Evolutionary conservation across 495 filamentous ascomycete genomes (phyloP).

Genomic region (Podospora anserina): DNA sequence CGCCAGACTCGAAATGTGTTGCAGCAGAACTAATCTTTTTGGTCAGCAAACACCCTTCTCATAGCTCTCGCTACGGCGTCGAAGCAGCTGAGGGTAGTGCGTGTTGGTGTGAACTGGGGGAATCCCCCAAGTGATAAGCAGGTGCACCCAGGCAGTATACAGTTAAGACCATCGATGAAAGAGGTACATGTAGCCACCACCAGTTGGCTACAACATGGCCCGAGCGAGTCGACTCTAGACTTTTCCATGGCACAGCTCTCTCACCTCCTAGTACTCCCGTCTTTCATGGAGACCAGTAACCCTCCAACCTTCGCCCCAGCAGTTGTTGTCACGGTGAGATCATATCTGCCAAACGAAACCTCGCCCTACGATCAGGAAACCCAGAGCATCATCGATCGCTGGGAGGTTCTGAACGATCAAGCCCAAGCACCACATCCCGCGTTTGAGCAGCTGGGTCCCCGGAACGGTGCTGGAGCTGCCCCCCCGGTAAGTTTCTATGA

Average conservation of each 20-base stretch:
- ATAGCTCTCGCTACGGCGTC: constrained; percentile 64
- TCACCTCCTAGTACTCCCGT: constrained; percentile 63
- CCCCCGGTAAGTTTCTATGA: constrained; percentile 35
- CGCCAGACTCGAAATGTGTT: not conserved
- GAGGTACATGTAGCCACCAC: constrained; percentile 51
- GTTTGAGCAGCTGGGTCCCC: constrained; percentile 69
- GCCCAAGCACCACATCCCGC: constrained; percentile 62
- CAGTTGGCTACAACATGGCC: constrained; percentile 46
- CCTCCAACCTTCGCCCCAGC: constrained; percentile 46
- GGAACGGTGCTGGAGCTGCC: constrained; percentile 45
- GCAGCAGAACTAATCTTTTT: not conserved
- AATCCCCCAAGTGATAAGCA: constrained; percentile 40
- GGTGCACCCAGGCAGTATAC: constrained; percentile 29
- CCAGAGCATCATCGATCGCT: constrained; percentile 68
- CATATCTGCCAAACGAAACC: constrained; percentile 53
- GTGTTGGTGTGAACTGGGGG: constrained; percentile 56
- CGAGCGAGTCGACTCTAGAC: constrained; percentile 44
- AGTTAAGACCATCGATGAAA: constrained; percentile 42
- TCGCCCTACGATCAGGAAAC: constrained; percentile 57
- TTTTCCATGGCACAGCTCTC: constrained; percentile 59
- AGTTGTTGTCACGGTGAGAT: constrained; percentile 68
- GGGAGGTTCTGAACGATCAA: constrained; percentile 65
- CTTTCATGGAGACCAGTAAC: constrained; percentile 49
- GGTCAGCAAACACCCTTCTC: constrained; percentile 46
- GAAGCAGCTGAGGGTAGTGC: constrained; percentile 63